Conservation (phyloP, 345 rosid species). For the Linum tenue region DNA sequence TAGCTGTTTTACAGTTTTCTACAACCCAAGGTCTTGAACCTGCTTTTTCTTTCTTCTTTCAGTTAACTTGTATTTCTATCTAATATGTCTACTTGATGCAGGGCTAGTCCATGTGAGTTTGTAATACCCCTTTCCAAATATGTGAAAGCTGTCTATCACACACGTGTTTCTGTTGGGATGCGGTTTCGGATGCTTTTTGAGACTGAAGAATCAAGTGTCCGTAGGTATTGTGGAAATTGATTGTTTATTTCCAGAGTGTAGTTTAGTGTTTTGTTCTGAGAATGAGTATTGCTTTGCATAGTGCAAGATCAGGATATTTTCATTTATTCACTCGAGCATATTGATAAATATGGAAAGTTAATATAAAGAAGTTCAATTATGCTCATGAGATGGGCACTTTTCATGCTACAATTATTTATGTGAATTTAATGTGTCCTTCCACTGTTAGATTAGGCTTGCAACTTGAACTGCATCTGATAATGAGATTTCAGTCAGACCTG, state of each 20-base stretch:
- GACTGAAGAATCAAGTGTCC: conserved; percentile 57
- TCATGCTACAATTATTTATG: background rate
- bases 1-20: conserved; percentile 39
- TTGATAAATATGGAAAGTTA: background rate
- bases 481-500: no score
- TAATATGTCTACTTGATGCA: conserved; percentile 18
- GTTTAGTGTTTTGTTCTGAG: no score
- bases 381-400: background rate
- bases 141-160: conserved; percentile 42
- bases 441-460: background rate
- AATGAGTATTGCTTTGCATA: background rate
- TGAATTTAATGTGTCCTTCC: background rate
- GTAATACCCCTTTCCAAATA: conserved; percentile 47
- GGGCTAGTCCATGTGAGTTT: conserved; percentile 59
- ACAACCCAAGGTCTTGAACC: conserved; percentile 32
- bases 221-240: conserved; percentile 25
- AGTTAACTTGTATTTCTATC: background rate
- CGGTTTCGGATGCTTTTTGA: conserved; percentile 59
- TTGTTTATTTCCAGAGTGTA: no score
- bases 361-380: background rate
- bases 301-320: background rate
- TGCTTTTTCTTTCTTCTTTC: background rate
- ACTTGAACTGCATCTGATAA: background rate
- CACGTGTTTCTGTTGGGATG: conserved; percentile 52
- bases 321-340: background rate